These are phyloP conservation scores for Botrytis fragariae DNA, from an alignment of 2,329 filamentous ascomycete species.

Conservation along the genomic window DNA sequence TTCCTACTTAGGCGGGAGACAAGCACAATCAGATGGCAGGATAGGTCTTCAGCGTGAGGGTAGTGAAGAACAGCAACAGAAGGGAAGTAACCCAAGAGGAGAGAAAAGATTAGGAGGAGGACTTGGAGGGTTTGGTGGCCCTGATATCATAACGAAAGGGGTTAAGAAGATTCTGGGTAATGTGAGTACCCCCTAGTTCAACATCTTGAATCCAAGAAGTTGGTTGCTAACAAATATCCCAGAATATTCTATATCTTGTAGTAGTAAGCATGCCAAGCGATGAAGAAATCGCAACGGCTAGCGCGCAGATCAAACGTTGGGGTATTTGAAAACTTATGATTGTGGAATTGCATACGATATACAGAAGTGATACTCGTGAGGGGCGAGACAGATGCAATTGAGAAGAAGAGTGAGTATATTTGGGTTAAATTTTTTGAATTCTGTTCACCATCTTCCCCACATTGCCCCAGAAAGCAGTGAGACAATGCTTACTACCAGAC, in stretches of 20 bases:
- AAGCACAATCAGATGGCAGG: not conserved
- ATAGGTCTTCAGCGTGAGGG: not conserved
- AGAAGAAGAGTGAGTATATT: not conserved
- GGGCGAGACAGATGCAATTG: not conserved
- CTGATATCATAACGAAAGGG: not conserved
- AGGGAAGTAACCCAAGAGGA: not conserved
- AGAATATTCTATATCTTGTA: not conserved
- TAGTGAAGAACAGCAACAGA: not conserved
- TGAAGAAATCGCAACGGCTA: not conserved
- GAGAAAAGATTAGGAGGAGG: not conserved
- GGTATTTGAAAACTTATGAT: not conserved
- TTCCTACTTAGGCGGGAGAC: not conserved
- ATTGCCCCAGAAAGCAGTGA: not conserved
- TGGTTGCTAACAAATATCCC: not conserved
- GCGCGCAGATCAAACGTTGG: not conserved
- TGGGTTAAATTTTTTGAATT: too few relatives aligned
- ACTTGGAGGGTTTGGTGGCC: not conserved
- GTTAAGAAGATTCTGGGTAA: not conserved
- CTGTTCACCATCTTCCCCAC: not conserved
- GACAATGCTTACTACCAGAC: not conserved
- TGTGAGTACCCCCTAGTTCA: not conserved
- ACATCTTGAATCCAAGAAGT: not conserved
- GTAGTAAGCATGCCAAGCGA: not conserved
- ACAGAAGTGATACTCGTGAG: not conserved
- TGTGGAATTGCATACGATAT: not conserved